Base-by-base conservation (phyloP, 148 eudicot genomes). In the Chenopodium quinoa region DNA sequence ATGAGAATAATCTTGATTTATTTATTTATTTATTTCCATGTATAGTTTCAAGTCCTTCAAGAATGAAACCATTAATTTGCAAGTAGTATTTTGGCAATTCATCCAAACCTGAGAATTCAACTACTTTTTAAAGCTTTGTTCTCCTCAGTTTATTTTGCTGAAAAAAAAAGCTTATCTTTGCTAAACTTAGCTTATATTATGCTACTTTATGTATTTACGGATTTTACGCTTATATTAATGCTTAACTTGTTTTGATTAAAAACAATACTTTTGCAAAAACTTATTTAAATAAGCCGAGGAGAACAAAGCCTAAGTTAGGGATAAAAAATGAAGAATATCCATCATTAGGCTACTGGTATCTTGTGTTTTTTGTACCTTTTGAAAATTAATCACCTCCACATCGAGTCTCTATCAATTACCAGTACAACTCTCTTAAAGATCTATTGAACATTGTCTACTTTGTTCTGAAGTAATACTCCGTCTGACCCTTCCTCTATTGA, bases 401-500 rank as follows among this genome's bases (percentile, higher is more conserved):
- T 11, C 34, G 6, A 62, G 8, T 76, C 8, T 72, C 20, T 78
- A 23, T 77, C 22, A 7, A 31, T 52, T 40, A 60, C 54, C 44
- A 25, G 12, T 23, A 0, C 40, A 12, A 11, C 56, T n/a, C 8
- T 47, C 27, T 19, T 31, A 20, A 71, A 50, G 17, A 14, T 71
- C 25, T 13, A 2, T n/a, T 13, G 27, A 3, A 8, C 47, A 76
- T 74, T 22, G 2, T 2, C 27, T 29, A 48, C 68, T 67, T 73
- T 46, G 12, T 74, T 9, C 12, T 74, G 29, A 37, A 37, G 44
- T 73, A 37, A 56, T 23, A 56, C 62, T 56, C 62, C 4, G 22
- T 56, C 27, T 75, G 73, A 77, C 69, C 62, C 75, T 86, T 71
- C 32, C 32, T 56, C 9, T 37, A 31, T 84, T 80, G 34, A 77